A percentile compares a stretch with the other conserved stretches of the same genome.
Evolutionary conservation across 495 filamentous ascomycete genomes (phyloP).

Genomic region (Bacidia rubella): DNA sequence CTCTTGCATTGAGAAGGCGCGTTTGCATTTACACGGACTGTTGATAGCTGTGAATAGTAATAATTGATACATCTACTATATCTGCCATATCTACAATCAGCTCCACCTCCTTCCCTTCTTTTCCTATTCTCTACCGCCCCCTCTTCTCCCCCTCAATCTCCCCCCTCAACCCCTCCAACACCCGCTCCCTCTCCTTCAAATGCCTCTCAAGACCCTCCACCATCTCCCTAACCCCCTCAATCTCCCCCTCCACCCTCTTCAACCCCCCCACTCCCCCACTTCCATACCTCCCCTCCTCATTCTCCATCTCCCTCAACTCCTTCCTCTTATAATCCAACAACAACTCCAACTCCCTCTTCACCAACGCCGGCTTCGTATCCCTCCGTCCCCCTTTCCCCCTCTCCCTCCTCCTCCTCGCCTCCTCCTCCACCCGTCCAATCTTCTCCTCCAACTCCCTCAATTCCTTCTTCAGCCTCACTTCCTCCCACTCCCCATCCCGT

Average conservation of each 20-base stretch:
- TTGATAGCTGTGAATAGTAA: background rate
- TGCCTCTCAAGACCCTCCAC: constrained; percentile 41
- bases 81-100: too few species aligned
- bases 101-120: background rate
- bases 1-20: background rate
- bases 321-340: constrained; percentile 49
- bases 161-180: constrained; percentile 30
- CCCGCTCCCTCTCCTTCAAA: constrained; percentile 30
- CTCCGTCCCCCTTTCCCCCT: constrained; percentile 30
- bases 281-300: constrained; percentile 32
- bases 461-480: constrained; percentile 86
- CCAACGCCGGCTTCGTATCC: constrained; percentile 57
- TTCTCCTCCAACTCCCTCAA: constrained; percentile 75
- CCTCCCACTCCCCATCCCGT: constrained; percentile 84
- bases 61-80: background rate
- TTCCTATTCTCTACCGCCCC: constrained; percentile 22
- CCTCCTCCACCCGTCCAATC: constrained; percentile 60
- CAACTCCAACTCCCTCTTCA: constrained; percentile 87
- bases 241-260: constrained; percentile 37
- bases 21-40: constrained; percentile 4
- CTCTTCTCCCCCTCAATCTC: constrained; percentile 36
- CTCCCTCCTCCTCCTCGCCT: constrained; percentile 32
- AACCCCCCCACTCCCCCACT: constrained; percentile 34
- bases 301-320: constrained; percentile 33
- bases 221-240: constrained; percentile 35